These are phyloP conservation scores for Phenoliferia sp. DNA, from an alignment of 1,284 basidiomycete genomes.

Conservation along the genomic window DNA sequence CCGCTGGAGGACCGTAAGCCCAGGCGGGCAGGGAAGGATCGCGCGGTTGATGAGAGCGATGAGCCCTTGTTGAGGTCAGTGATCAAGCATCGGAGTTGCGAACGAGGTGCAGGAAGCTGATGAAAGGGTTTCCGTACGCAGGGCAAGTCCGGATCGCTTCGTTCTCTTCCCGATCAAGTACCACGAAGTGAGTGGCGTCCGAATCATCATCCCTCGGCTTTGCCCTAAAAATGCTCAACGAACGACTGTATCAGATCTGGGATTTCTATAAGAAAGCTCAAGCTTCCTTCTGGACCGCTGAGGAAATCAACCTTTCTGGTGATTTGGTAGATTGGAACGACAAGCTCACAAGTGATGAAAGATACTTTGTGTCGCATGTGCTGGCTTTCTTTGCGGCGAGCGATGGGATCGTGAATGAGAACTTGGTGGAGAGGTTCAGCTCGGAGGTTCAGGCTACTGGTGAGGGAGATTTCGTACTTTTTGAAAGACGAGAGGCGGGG, in stretches of 20 bases:
- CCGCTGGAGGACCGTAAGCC: neutral
- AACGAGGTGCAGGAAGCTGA: neutral
- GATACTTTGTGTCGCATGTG: slow-evolving; percentile 48
- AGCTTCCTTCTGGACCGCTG: slow-evolving; percentile 49
- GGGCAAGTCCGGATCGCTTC: slow-evolving; percentile 19
- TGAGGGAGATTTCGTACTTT: neutral
- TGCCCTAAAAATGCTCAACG: neutral
- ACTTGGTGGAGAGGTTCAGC: slow-evolving; percentile 48
- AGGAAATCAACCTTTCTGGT: slow-evolving; percentile 42
- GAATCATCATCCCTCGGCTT: neutral
- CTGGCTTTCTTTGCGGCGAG: slow-evolving; percentile 49
- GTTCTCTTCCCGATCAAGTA: slow-evolving; percentile 42
- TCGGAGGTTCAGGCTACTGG: slow-evolving; percentile 42
- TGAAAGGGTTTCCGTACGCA: neutral
- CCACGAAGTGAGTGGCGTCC: slow-evolving; percentile 34
- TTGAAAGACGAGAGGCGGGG: neutral
- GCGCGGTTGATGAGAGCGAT: neutral
- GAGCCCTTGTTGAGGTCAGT: neutral
- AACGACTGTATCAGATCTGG: slow-evolving; percentile 42
- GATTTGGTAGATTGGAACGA: slow-evolving; percentile 49
- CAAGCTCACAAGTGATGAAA: slow-evolving; percentile 47
- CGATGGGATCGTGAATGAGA: slow-evolving; percentile 50
- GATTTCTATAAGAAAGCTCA: slow-evolving; percentile 40
- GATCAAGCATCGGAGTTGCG: neutral
- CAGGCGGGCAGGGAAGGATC: neutral